These are phyloP conservation scores for Leptographium lundbergii DNA, from an alignment of 2,329 filamentous ascomycete species.

Conservation along the genomic window DNA sequence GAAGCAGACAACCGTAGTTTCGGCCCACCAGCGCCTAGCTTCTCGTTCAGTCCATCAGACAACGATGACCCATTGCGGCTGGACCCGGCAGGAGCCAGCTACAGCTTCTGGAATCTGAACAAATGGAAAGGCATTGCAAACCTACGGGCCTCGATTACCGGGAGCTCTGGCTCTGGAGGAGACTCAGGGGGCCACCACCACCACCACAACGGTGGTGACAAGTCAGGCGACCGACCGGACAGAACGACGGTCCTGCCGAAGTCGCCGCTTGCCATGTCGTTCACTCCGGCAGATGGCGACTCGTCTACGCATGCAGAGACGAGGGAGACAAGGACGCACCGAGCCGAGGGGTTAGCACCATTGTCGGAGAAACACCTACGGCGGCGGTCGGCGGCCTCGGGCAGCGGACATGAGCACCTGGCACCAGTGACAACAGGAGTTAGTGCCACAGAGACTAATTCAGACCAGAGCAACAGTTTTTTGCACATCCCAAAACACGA, in stretches of 20 bases:
- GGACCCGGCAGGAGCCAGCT: slow-evolving; percentile 27
- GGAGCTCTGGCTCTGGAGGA: neutral
- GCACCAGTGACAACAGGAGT: neutral
- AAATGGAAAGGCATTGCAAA: slow-evolving; percentile 35
- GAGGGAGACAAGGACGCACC: neutral
- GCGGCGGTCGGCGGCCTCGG: neutral
- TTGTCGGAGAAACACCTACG: neutral
- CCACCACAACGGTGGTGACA: neutral
- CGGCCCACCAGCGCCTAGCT: slow-evolving; percentile 41
- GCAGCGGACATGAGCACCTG: neutral
- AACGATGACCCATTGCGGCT: slow-evolving; percentile 21
- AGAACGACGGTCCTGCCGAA: slow-evolving; percentile 1
- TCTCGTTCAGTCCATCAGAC: slow-evolving; percentile 32
- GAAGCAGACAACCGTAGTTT: slow-evolving; percentile 8
- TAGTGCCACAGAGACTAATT: neutral
- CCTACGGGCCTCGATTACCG: slow-evolving; percentile 13
- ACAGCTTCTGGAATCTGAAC: slow-evolving; percentile 45
- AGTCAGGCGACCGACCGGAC: neutral
- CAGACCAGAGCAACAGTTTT: neutral
- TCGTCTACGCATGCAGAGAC: neutral
- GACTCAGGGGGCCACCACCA: neutral
- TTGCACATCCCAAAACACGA: neutral
- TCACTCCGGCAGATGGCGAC: neutral
- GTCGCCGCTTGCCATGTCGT: slow-evolving; percentile 8
- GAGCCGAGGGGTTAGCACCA: neutral